Evolutionary conservation across 306 rosid genomes (phyloP).

Genomic region (Gastrolobium villosum): DNA sequence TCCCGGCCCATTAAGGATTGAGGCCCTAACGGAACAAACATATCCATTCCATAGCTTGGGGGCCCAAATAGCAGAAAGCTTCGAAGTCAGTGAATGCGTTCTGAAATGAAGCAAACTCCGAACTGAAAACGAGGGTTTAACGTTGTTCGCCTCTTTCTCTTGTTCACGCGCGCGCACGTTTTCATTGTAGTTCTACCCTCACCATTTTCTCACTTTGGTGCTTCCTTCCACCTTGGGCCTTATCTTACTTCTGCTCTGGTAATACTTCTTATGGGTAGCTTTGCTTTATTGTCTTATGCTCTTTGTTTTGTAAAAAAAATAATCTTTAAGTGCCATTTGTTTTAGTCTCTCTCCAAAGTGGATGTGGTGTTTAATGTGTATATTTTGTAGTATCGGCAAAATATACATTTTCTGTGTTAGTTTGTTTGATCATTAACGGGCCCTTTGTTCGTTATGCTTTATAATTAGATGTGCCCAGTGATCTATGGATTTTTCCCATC

Average conservation of each 20-base stretch:
- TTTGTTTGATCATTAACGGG: background rate
- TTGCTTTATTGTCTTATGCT: background rate
- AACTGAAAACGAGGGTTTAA: conserved; percentile 49
- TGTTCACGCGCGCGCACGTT: background rate
- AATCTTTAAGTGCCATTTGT: background rate
- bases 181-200: background rate
- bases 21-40: too few species aligned
- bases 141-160: conserved; percentile 7
- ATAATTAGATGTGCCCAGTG: background rate
- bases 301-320: background rate
- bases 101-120: too few species aligned
- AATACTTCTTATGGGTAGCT: conserved; percentile 2
- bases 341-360: background rate
- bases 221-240: too few species aligned
- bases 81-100: too few species aligned
- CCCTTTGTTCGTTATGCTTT: background rate
- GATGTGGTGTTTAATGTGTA: background rate
- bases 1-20: too few species aligned
- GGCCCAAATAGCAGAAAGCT: too few species aligned
- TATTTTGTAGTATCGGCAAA: background rate
- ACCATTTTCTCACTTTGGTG: background rate
- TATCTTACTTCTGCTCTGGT: conserved; percentile 41
- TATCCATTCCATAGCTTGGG: too few species aligned
- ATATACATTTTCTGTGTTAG: background rate
- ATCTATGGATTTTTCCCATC: background rate